Evolutionary conservation across 2,329 filamentous ascomycete genomes (phyloP), one percentile per base, ranked within the genome.

Genomic region (Fusarium armeniacum): DNA sequence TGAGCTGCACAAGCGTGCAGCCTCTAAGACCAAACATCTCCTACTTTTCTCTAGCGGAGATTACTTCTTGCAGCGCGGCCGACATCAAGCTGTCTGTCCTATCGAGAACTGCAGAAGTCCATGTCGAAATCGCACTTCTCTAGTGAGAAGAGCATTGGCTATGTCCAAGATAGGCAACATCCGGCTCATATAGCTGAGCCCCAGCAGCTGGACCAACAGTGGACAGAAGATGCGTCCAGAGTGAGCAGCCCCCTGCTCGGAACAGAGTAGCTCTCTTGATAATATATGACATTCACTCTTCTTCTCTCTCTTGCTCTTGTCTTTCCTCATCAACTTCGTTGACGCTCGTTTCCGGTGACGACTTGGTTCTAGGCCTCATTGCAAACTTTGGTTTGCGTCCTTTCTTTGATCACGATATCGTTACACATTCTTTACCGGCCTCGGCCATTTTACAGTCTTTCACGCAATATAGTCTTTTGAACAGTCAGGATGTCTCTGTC

Each of bases 381-480:
- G 79, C 76, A 76, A 69, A 76, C 78, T 69, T 69, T 73, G 75
- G 77, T 80, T 78, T 81, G 76, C 78, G 79, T 80, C 77, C 78
- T 75, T 79, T 82, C 80, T 58, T 81, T 81, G 71, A 78, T 76
- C 70, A 53, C 33, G 65, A 70, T 45, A 73, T 64, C 61, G 77
- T 71, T 65, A 71, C 40, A 72, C 43, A 72, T 69, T 80, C 78
- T 63, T 76, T 79, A 38, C 62, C 50, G 77, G 76, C 77, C 61
- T 80, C 68, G 78, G 76, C 76, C 77, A 73, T 57, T 58, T 78
- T 77, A 67, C 80, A 71, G 30, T 81, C 79, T 67, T 76, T 79
- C 52, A 58, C 58, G 30, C 22, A 72, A 68, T 65, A 64, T 47
- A 44, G 22, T 52, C 64, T 67, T 65, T 56, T 47, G 45, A 49